phyloP scores from a whole-genome alignment of 345 rosid species.

The Nephelium lappaceum region DNA sequence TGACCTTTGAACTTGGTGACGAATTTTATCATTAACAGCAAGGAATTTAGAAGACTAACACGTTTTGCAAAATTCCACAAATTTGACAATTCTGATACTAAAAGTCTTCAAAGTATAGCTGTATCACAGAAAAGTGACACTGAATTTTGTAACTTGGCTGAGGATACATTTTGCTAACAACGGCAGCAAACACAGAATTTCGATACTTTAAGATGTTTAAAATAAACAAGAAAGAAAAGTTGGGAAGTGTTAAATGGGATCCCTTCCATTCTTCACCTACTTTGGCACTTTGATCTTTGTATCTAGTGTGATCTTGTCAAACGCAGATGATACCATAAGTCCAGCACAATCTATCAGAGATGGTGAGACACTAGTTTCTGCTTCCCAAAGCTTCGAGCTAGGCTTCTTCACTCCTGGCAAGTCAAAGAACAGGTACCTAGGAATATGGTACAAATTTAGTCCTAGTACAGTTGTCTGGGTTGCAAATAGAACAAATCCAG shows the following conservation, averaged over 20 bases:
- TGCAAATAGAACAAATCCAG: slow-evolving; percentile 42
- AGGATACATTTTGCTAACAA: no score
- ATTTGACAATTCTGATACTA: no score
- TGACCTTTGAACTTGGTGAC: no score
- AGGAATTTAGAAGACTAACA: no score
- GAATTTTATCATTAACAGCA: no score
- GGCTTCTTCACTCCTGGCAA: slow-evolving; percentile 32
- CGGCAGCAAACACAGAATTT: not conserved
- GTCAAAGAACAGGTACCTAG: slow-evolving; percentile 40
- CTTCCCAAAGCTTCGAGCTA: slow-evolving; percentile 23
- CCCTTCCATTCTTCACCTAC: not conserved
- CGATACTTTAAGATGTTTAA: not conserved
- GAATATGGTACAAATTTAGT: slow-evolving; percentile 45
- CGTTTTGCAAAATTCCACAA: no score
- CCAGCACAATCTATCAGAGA: slow-evolving; percentile 16
- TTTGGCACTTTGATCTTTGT: not conserved
- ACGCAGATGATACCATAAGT: slow-evolving; percentile 18
- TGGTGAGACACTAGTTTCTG: slow-evolving; percentile 23
- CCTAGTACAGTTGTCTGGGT: slow-evolving; percentile 43
- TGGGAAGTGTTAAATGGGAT: not conserved
- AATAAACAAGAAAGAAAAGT: no score
- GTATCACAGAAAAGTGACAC: no score
- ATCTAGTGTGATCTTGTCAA: not conserved
- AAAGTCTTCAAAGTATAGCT: no score
- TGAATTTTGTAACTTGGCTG: no score